Base-by-base conservation (phyloP, 202 grass and related monocot genomes). In the Setaria viridis region DNA sequence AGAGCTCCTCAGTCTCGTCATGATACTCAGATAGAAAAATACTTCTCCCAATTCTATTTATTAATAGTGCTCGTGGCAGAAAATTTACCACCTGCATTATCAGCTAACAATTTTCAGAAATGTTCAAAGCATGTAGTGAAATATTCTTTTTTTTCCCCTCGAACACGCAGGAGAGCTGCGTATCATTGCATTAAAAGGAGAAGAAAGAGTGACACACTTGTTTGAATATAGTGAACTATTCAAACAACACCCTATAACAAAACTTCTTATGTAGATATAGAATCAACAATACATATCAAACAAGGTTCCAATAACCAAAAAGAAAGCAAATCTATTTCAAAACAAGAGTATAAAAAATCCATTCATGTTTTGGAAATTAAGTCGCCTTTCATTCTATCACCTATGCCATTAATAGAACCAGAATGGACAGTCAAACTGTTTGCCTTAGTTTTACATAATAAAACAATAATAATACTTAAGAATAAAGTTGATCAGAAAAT, bases 21-120 rank as follows among this genome's bases (percentile, higher is more conserved):
- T 94, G 89, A 87, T 75, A 93, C 74, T 99, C 91, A 5, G 96
- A 96, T 76, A 99, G 86, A 93, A 82, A 84, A 87, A 99, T 81
- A 76, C 41, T 83, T 49, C 51, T 72, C 47, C 91, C 93, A 69
- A 82, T 88, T 91, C 91, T 92, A 76, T 99, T 99, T 62, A 99
- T 94, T 83, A 99, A 88, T 82, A 99, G 88, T 82, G 87, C 87
- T 43, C 77, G 90, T 21, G 91, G 96, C 16, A 99, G 87, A 86
- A 94, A 92, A 90, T 91, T 86, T 68, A 99, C 79, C 43, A 99
- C 91, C 96, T 99, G 87, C 76, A 89, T 65, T 79, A 70, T 63
- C 50, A 91, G 74, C 75, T 67, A 75, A 62, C 9, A 76, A 39
- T 54, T 79, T 83, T 86, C 37, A 56, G 16, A 84, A 60, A 74